Evolutionary conservation across 129 eudicot species (phyloP), one percentile per base, ranked within the genome.

Genomic region (Flaveria bidentis): DNA sequence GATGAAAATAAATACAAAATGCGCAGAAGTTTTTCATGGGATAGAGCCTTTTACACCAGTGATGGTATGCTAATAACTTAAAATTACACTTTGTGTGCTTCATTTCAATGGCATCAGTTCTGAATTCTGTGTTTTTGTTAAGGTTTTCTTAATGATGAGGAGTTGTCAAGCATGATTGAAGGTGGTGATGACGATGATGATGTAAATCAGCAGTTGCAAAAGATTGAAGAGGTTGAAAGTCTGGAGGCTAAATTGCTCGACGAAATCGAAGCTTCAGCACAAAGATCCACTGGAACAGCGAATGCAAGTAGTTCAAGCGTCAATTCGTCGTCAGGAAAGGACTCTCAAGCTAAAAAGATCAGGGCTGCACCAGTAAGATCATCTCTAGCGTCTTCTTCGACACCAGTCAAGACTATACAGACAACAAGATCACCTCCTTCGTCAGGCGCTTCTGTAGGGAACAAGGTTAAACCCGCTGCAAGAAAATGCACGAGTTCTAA

Each of bases 11-110:
- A 79, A 51, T 77, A 50, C 58, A 85, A 92, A 72, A 70, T 89
- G 88, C 96, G 96, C 53, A 87, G 87, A 79, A 93, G 96, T 76
- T 79, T 93, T 80, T 90, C 97, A 13, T 90, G 98, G 98, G 92
- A 90, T 81, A 86, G 77, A 73, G 97, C 91, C 46, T 90, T 93
- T 83, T 90, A 86, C 78, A 86, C 92, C 5, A 83, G 62, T 80
- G 89, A 88, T 14, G 97, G 97, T 91, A 63, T 51, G 56, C 22
- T 42, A 52, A 44, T 53, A 25, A 6, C n/a, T 53, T 53, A n/a
- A 25, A 25, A 67, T 68, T 26, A 51, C 0, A 41, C 16, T 41
- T 46, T 66, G 14, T 33, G 13, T 14, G 12, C 14, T 14, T 28
- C 1, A 14, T 28, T 28, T 26, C 18, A 1, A 15, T 28, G 18